These are phyloP conservation scores for Coriaria nepalensis DNA, from an alignment of 306 rosid species.

Conservation along the genomic window DNA sequence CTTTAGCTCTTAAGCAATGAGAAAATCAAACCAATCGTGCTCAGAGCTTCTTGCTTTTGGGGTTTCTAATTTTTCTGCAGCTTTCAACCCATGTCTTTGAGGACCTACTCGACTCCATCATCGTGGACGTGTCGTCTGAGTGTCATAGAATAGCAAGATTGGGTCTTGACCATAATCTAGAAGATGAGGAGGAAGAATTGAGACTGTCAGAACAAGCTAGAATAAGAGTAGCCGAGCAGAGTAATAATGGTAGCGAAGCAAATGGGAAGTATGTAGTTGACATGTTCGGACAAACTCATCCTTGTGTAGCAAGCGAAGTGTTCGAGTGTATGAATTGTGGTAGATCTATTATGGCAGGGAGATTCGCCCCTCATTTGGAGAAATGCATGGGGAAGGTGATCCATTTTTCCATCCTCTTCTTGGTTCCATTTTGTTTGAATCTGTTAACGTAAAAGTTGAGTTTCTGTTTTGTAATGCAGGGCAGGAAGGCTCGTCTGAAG, in stretches of 20 bases:
- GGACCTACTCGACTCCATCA: conserved; percentile 82
- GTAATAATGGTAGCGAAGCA: conserved; percentile 50
- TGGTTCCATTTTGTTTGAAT: not conserved
- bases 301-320: conserved; percentile 70
- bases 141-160: conserved; percentile 82
- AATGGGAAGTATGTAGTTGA: conserved; percentile 81
- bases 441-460: not conserved
- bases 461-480: conserved; percentile 39
- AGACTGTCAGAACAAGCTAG: conserved; percentile 85
- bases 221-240: conserved; percentile 73
- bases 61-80: conserved; percentile 40
- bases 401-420: not conserved
- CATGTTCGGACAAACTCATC: conserved; percentile 89
- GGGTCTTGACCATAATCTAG: conserved; percentile 84
- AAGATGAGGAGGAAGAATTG: conserved; percentile 92
- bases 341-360: conserved; percentile 75
- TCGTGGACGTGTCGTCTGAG: conserved; percentile 92
- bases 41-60: conserved; percentile 9
- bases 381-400: conserved; percentile 99
- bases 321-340: conserved; percentile 91
- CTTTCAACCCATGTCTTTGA: conserved; percentile 52
- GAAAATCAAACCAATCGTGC: not conserved
- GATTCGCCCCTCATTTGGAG: conserved; percentile 96
- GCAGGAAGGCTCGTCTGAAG: conserved; percentile 89
- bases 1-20: not conserved